A percentile compares a stretch with the other conserved stretches of the same genome.
Conservation (phyloP, 2,329 filamentous ascomycete genomes). For the Fusarium proliferatum region DNA sequence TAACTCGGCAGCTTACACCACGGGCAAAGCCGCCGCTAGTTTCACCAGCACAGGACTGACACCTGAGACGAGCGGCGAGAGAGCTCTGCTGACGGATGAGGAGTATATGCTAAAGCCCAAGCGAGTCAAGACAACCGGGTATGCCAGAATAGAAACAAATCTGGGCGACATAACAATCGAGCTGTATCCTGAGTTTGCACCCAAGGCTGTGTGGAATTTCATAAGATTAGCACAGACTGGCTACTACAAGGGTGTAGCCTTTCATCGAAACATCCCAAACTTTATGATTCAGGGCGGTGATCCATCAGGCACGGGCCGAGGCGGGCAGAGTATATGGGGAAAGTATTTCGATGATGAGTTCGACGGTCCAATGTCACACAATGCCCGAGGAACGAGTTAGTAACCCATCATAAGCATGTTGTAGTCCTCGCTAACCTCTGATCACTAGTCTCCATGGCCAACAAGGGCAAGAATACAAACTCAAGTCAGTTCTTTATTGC, state of each 20-base stretch:
- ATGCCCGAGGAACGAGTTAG: conserved; percentile 73
- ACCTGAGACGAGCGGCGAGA: conserved; percentile 87
- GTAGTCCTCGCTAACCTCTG: conserved; percentile 1
- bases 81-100: conserved; percentile 89
- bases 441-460: conserved; percentile 80
- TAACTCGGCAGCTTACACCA: conserved; percentile 92
- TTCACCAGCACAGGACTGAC: conserved; percentile 96
- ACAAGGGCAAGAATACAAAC: conserved; percentile 98
- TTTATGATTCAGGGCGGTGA: conserved; percentile 99
- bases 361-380: conserved; percentile 88
- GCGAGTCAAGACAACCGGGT: conserved; percentile 89
- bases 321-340: conserved; percentile 92
- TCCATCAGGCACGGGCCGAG: conserved; percentile 89
- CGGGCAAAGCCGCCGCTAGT: conserved; percentile 88
- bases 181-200: conserved; percentile 89
- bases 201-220: conserved; percentile 97
- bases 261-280: conserved; percentile 93
- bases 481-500: conserved; percentile 95
- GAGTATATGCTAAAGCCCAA: conserved; percentile 96
- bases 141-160: conserved; percentile 88
- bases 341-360: conserved; percentile 96
- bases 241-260: conserved; percentile 85
- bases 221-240: conserved; percentile 87
- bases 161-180: conserved; percentile 88
- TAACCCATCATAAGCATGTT: background rate